A percentile compares a stretch with the other conserved stretches of the same genome.
Evolutionary conservation across 2,329 filamentous ascomycete genomes (phyloP).

Genomic region (Aspergillus piperis): DNA sequence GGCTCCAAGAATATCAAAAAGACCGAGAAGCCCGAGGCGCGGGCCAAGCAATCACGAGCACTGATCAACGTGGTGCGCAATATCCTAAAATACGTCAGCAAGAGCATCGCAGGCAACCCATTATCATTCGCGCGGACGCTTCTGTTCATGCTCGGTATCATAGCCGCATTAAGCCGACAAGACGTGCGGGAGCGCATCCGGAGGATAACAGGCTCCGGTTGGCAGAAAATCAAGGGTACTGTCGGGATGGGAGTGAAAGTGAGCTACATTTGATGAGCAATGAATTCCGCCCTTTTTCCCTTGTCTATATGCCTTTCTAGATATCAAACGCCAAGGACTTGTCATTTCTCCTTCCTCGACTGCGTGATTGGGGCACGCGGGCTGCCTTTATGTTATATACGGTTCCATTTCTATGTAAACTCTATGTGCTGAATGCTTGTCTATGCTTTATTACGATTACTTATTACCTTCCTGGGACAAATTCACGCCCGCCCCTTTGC

Average conservation of each 20-base stretch:
- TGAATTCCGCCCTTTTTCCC: not conserved
- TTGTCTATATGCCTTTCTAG: not conserved
- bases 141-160: slow-evolving; percentile 75
- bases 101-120: slow-evolving; percentile 56
- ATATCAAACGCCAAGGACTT: not conserved
- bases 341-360: not conserved
- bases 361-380: not conserved
- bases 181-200: slow-evolving; percentile 74
- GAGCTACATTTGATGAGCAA: slow-evolving; percentile 73
- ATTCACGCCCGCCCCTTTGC: slow-evolving; percentile 7
- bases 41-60: slow-evolving; percentile 43
- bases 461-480: slow-evolving; percentile 4
- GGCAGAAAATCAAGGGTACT: slow-evolving; percentile 80
- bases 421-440: slow-evolving; percentile 5
- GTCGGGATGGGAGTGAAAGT: slow-evolving; percentile 97
- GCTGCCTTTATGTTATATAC: slow-evolving; percentile 9
- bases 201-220: slow-evolving; percentile 67
- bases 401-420: slow-evolving; percentile 15
- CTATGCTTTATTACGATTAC: slow-evolving; percentile 1
- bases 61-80: slow-evolving; percentile 51
- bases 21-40: slow-evolving; percentile 35
- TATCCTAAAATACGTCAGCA: slow-evolving; percentile 52
- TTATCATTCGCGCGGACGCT: slow-evolving; percentile 63
- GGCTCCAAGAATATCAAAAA: slow-evolving; percentile 43
- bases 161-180: slow-evolving; percentile 73